These are phyloP conservation scores for Basidiobolus meristosporus DNA, from an alignment of 371 early-diverging fungal genomes.

Conservation along the genomic window DNA sequence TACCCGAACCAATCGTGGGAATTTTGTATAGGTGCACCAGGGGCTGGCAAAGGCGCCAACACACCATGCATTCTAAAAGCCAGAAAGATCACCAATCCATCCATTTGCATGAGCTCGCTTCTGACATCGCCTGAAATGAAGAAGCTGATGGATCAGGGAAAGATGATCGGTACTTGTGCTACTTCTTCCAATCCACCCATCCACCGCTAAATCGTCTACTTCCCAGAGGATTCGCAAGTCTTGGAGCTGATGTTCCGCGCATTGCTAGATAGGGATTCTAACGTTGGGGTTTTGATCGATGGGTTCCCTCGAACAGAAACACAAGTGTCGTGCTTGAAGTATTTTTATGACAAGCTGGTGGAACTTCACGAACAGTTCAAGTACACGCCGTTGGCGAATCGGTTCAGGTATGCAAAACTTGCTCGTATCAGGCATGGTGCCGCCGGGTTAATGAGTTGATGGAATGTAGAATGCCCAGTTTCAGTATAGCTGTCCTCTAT, in stretches of 20 bases:
- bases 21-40: slow-evolving; percentile 12
- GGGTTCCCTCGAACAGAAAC: slow-evolving; percentile 48
- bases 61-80: slow-evolving; percentile 38
- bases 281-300: slow-evolving; percentile 40
- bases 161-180: slow-evolving; percentile 21
- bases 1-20: too few relatives aligned
- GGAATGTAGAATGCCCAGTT: slow-evolving; percentile 42
- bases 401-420: too few relatives aligned
- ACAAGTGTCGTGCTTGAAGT: slow-evolving; percentile 38
- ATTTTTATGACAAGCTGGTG: slow-evolving; percentile 39
- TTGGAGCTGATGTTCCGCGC: slow-evolving; percentile 35
- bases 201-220: not conserved
- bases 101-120: slow-evolving; percentile 39
- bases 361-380: slow-evolving; percentile 28
- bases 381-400: slow-evolving; percentile 27
- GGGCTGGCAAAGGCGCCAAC: slow-evolving; percentile 45
- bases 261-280: slow-evolving; percentile 31
- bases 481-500: slow-evolving; percentile 41
- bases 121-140: slow-evolving; percentile 38
- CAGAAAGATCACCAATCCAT: slow-evolving; percentile 38
- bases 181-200: not conserved
- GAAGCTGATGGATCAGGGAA: slow-evolving; percentile 38
- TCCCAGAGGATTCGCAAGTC: slow-evolving; percentile 25
- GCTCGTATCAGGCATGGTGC: too few relatives aligned
- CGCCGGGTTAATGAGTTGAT: too few relatives aligned